These are phyloP conservation scores for Solanum chacoense DNA, from an alignment of 305 asterid species.

Conservation along the genomic window DNA sequence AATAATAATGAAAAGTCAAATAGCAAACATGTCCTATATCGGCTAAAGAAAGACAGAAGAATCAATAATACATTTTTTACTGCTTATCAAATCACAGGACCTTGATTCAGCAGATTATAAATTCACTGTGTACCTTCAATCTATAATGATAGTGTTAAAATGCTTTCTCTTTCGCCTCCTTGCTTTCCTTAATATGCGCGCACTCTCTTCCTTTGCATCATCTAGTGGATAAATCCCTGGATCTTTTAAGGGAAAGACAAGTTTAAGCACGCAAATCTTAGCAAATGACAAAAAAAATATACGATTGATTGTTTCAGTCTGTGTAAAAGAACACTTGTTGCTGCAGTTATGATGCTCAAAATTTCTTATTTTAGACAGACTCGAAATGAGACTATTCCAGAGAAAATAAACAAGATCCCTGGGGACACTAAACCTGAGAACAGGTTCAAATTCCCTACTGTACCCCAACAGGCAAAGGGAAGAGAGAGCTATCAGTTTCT, in stretches of 20 bases:
- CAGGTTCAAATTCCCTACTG: background rate
- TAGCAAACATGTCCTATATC: background rate
- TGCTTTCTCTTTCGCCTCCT: conserved; percentile 78
- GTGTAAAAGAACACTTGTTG: background rate
- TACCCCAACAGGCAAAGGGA: background rate
- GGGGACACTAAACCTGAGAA: background rate
- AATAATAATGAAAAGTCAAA: background rate
- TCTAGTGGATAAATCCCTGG: conserved; percentile 27
- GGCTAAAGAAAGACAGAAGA: background rate
- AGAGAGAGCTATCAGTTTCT: background rate
- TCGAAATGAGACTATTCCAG: background rate
- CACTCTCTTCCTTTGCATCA: conserved; percentile 47
- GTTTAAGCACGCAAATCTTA: background rate
- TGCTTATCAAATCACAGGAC: background rate
- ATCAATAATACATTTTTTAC: background rate
- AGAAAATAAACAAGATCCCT: background rate
- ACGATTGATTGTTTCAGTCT: background rate
- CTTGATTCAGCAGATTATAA: background rate
- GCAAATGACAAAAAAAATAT: background rate
- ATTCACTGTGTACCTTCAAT: conserved; percentile 40
- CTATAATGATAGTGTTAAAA: conserved; percentile 46
- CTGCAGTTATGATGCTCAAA: background rate
- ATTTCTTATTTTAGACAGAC: background rate
- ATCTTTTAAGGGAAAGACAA: conserved; percentile 7
- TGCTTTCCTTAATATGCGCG: conserved; percentile 72